Conservation (phyloP, 139 green algal species). For the Tetraselmis striata region DNA sequence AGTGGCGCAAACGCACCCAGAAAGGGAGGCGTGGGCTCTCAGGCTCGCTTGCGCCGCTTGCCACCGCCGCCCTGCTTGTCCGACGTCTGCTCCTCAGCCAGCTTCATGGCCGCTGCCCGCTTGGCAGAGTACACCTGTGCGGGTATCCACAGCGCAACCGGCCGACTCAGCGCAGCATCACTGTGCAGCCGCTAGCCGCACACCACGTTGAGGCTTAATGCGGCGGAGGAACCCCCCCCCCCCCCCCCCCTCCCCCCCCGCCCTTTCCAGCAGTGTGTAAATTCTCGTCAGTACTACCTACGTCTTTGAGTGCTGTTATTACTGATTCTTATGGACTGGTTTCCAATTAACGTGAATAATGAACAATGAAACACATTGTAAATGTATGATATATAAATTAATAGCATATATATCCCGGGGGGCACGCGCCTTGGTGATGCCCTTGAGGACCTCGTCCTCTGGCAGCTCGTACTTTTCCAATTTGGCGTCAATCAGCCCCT, state of each 20-base stretch:
- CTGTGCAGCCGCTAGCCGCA: background rate
- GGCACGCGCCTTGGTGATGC: conserved; percentile 67
- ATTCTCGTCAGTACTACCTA: background rate
- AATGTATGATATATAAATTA: no score
- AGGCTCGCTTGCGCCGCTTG: background rate
- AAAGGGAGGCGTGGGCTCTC: background rate
- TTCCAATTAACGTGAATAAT: no score
- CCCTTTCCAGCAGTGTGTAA: no score
- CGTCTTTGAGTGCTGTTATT: background rate
- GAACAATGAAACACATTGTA: no score
- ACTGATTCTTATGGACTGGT: background rate
- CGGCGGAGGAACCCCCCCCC: no score
- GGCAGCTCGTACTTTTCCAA: conserved; percentile 47
- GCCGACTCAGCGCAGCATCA: background rate
- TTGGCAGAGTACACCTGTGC: conserved; percentile 55
- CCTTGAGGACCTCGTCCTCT: conserved; percentile 72
- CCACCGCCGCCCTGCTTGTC: no score
- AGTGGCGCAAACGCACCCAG: no score
- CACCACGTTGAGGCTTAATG: background rate
- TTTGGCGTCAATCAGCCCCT: conserved; percentile 49
- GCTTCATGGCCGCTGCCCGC: conserved; percentile 42
- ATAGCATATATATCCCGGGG: no score
- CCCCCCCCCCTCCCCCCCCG: no score
- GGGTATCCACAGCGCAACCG: no score
- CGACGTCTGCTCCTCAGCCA: conserved; percentile 39